phyloP scores from a whole-genome alignment of 1,284 basidiomycete species.

The Apiotrichum montevideense region DNA sequence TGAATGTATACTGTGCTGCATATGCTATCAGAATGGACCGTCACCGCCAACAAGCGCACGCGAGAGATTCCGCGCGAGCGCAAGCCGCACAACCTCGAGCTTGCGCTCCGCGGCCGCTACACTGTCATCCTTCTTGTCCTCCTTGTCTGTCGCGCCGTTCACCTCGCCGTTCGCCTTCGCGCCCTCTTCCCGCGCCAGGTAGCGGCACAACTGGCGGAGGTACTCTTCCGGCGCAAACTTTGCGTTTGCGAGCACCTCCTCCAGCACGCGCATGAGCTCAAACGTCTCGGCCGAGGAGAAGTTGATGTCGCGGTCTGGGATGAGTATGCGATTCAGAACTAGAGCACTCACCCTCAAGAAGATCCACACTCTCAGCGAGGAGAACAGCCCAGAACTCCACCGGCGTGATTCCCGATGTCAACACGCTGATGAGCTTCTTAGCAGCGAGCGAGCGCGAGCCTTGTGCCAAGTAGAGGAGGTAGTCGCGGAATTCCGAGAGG shows the following conservation, averaged over 20 bases:
- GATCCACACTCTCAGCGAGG: constrained; percentile 45
- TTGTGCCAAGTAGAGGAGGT: constrained; percentile 43
- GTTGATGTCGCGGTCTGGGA: constrained; percentile 42
- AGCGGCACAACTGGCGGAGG: constrained; percentile 27
- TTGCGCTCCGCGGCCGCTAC: constrained; percentile 34
- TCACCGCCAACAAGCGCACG: constrained; percentile 37
- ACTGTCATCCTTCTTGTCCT: constrained; percentile 10
- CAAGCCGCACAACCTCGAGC: constrained; percentile 47
- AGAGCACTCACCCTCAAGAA: constrained; percentile 45
- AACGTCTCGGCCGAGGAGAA: constrained; percentile 45
- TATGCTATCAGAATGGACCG: constrained; percentile 20
- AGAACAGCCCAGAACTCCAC: constrained; percentile 47
- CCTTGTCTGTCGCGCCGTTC: constrained; percentile 1
- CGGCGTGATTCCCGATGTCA: constrained; percentile 46
- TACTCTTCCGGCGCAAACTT: constrained; percentile 37
- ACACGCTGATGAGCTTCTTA: constrained; percentile 41
- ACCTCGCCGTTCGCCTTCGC: neutral
- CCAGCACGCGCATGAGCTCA: constrained; percentile 48
- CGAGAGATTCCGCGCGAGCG: constrained; percentile 44
- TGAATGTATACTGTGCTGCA: neutral
- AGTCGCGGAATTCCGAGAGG: constrained; percentile 50
- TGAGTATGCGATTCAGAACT: neutral
- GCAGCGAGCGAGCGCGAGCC: constrained; percentile 44
- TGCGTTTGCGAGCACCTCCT: constrained; percentile 43
- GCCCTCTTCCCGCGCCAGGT: constrained; percentile 15